Conservation (phyloP, 2,329 filamentous ascomycete genomes). For the Paraconiothyrium brasiliense region DNA sequence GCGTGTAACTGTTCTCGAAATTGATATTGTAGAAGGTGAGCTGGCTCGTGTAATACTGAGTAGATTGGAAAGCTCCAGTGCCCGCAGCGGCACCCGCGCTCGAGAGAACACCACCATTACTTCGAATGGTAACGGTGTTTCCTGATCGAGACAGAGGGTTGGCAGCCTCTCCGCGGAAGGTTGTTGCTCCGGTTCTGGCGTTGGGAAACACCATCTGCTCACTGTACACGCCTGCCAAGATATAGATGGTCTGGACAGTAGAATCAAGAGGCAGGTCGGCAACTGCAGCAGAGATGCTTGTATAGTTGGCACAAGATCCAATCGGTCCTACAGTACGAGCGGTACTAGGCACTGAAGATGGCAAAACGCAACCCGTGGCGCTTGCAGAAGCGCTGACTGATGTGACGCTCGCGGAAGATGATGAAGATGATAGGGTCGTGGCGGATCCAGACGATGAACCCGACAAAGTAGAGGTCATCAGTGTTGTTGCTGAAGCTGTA, state of each 20-base stretch:
- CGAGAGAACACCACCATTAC: neutral
- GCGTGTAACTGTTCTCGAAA: constrained; percentile 3
- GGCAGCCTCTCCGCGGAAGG: constrained; percentile 3
- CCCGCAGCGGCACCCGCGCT: neutral
- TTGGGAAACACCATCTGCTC: constrained; percentile 5
- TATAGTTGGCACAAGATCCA: constrained; percentile 4
- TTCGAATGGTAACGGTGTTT: neutral
- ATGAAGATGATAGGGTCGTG: neutral
- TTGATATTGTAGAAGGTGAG: constrained; percentile 4
- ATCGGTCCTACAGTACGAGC: neutral
- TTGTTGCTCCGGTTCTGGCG: constrained; percentile 1
- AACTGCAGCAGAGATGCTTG: constrained; percentile 1
- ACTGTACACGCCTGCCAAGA: neutral
- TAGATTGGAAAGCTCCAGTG: constrained; percentile 2
- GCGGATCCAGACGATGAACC: neutral
- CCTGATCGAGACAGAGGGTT: neutral
- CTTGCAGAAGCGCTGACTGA: neutral
- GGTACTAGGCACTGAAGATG: neutral
- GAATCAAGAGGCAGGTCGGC: neutral
- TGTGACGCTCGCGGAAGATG: neutral
- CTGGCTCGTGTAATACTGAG: constrained; percentile 1
- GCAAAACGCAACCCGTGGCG: constrained; percentile 1
- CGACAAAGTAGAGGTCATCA: neutral
- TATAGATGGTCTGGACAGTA: neutral
- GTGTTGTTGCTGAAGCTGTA: neutral